Evolutionary conservation across 78 protist species (phyloP).

Genomic region (Dictyostelium brefeldianum): DNA sequence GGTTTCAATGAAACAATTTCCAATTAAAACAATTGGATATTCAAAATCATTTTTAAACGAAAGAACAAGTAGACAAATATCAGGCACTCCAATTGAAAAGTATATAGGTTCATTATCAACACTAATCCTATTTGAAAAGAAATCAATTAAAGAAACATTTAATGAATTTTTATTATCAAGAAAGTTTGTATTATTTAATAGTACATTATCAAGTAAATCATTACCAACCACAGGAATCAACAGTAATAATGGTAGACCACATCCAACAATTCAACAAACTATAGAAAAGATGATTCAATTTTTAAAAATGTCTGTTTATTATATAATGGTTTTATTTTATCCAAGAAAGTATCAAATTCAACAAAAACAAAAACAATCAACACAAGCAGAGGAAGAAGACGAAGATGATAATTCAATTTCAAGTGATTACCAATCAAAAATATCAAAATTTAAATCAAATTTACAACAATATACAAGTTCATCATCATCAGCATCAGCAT

Average conservation of each 20-base stretch:
- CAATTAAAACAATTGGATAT: constrained; percentile 13
- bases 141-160: constrained; percentile 21
- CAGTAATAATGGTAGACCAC: neutral
- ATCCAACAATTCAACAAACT: neutral
- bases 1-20: constrained; percentile 52
- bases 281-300: constrained; percentile 12
- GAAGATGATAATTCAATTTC: neutral
- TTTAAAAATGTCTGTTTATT: constrained; percentile 22
- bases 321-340: constrained; percentile 29
- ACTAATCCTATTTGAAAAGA: constrained; percentile 43
- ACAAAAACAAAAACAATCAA: neutral
- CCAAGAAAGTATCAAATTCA: neutral
- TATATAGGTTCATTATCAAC: constrained; percentile 61
- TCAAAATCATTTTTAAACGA: constrained; percentile 31
- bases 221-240: neutral
- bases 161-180: constrained; percentile 34
- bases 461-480: constrained; percentile 3
- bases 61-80: neutral
- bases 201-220: neutral
- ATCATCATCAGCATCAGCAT: neutral
- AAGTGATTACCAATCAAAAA: constrained; percentile 18
- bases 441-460: constrained; percentile 18
- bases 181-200: neutral
- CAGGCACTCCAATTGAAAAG: constrained; percentile 42
- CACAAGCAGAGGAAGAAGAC: neutral